phyloP scores from a whole-genome alignment of 23 red algal genomes.

The Agarophyton chilense region DNA sequence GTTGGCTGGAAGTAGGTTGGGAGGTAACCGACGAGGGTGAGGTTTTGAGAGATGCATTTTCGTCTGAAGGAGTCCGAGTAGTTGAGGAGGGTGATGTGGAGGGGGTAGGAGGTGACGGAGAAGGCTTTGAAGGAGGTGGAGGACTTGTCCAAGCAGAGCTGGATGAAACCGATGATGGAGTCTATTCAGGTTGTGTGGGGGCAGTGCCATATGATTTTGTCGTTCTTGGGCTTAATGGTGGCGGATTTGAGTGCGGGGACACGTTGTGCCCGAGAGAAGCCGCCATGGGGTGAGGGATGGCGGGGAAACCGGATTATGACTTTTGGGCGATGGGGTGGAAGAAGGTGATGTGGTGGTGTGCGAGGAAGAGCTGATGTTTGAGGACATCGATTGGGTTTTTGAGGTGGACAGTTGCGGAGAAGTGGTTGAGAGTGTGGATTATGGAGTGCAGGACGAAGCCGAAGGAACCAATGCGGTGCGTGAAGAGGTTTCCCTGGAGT shows the following conservation, averaged over 20 bases:
- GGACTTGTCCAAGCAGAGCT: constrained; percentile 21
- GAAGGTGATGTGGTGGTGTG: not conserved
- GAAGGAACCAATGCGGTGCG: too few species aligned
- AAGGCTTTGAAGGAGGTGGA: not conserved
- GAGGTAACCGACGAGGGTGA: too few species aligned
- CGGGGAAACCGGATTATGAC: not conserved
- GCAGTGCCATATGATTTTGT: not conserved
- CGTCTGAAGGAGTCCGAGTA: not conserved
- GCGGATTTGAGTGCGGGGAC: not conserved
- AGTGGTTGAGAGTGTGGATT: too few species aligned
- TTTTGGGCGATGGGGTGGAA: not conserved
- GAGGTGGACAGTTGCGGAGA: too few species aligned
- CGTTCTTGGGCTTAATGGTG: not conserved
- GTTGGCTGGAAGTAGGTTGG: too few species aligned
- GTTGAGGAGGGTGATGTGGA: constrained; percentile 4
- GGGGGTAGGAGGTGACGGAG: not conserved
- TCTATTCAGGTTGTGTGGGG: not conserved
- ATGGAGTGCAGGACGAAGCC: too few species aligned
- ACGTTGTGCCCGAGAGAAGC: not conserved
- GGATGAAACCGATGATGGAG: not conserved
- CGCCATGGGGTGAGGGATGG: not conserved
- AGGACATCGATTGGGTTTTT: too few species aligned
- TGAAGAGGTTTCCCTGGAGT: too few species aligned
- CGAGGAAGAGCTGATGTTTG: too few species aligned
- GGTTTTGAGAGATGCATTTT: too few species aligned